These are phyloP conservation scores for Phialocephala sp. DNA, from an alignment of 2,329 filamentous ascomycete genomes.

Conservation along the genomic window DNA sequence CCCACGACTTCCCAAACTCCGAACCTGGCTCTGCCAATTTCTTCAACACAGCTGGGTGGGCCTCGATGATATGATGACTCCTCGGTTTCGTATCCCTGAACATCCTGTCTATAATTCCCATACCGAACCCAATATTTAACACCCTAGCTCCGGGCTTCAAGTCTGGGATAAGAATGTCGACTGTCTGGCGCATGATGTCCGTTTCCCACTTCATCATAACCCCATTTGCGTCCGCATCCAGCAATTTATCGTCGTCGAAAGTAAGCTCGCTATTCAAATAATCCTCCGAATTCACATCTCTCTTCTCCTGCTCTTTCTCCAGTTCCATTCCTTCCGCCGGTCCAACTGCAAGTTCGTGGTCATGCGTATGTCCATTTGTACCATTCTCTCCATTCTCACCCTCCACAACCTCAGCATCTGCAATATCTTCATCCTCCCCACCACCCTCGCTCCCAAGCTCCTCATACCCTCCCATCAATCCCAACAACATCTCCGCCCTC, in stretches of 20 bases:
- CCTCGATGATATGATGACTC: constrained; percentile 84
- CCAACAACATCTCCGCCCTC: constrained; percentile 85
- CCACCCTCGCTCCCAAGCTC: constrained; percentile 57
- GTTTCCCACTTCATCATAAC: constrained; percentile 97
- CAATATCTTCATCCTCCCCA: constrained; percentile 38
- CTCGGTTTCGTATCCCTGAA: constrained; percentile 72
- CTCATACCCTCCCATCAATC: constrained; percentile 82
- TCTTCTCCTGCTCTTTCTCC: constrained; percentile 30
- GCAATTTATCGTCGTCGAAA: constrained; percentile 68
- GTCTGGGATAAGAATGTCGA: constrained; percentile 65
- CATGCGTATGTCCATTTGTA: constrained; percentile 27
- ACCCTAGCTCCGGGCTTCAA: constrained; percentile 65
- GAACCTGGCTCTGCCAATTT: constrained; percentile 53
- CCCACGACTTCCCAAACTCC: constrained; percentile 62
- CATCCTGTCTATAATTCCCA: constrained; percentile 85
- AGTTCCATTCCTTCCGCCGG: constrained; percentile 23
- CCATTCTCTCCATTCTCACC: constrained; percentile 34
- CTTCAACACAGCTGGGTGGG: constrained; percentile 76
- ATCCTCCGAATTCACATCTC: constrained; percentile 63
- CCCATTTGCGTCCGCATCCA: constrained; percentile 78
- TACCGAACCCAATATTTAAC: constrained; percentile 87
- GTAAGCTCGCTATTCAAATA: constrained; percentile 73
- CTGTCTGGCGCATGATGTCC: constrained; percentile 81
- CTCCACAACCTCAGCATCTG: constrained; percentile 42
- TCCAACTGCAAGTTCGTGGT: constrained; percentile 20